These are phyloP conservation scores for Rhodotorula sp. DNA, from an alignment of 1,284 basidiomycete species.

Conservation along the genomic window DNA sequence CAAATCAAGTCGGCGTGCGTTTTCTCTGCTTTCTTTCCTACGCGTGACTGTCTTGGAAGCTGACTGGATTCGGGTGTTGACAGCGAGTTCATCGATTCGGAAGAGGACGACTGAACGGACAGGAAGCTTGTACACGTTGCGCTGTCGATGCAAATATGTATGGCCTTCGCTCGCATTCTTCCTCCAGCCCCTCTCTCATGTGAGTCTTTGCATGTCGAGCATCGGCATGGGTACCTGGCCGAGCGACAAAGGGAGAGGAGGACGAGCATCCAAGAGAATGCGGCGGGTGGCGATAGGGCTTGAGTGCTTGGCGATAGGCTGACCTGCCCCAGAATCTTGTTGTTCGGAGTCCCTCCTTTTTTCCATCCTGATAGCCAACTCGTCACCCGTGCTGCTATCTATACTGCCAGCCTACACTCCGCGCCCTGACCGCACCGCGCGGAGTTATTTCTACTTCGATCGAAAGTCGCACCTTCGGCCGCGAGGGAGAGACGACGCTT, in stretches of 20 bases:
- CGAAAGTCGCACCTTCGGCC: no score
- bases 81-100: slow-evolving; percentile 30
- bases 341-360: not conserved
- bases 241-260: not conserved
- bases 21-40: not conserved
- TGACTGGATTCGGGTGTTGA: not conserved
- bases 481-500: not conserved
- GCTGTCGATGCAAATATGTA: no score
- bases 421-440: no score
- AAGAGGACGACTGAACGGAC: slow-evolving; percentile 22
- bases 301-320: not conserved
- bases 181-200: not conserved
- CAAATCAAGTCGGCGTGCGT: slow-evolving; percentile 39
- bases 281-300: not conserved
- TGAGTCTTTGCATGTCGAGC: not conserved
- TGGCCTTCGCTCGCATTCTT: no score
- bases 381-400: no score
- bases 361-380: no score
- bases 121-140: not conserved
- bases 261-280: not conserved
- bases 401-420: no score
- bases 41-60: not conserved
- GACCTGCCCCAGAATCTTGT: not conserved
- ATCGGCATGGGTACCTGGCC: no score
- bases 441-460: no score